Conservation (phyloP, 148 eudicot genomes). For the Fagopyrum homotropicum region DNA sequence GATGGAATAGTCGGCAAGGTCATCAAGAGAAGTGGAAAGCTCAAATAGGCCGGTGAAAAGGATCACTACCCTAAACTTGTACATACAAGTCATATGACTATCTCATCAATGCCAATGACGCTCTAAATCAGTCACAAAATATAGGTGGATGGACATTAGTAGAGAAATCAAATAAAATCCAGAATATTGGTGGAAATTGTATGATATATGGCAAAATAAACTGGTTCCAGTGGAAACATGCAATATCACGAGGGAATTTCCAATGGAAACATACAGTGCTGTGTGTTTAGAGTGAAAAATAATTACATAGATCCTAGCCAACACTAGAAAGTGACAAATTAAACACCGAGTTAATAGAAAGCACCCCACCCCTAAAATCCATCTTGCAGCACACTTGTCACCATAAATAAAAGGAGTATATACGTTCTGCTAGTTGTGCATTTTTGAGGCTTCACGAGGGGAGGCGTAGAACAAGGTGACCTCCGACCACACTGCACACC, state of each 20-base stretch:
- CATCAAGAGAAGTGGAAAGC: too few species aligned
- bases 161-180: too few species aligned
- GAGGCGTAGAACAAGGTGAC: conserved; percentile 23
- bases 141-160: too few species aligned
- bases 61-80: not conserved
- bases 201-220: too few species aligned
- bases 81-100: not conserved
- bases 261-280: too few species aligned
- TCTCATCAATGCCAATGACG: too few species aligned
- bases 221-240: too few species aligned
- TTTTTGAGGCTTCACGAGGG: conserved; percentile 15
- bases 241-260: too few species aligned
- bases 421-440: not conserved
- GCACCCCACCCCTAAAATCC: not conserved
- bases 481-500: conserved; percentile 18
- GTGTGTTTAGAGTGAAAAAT: not conserved
- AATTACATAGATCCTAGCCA: not conserved
- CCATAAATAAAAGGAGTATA: not conserved
- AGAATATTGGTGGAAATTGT: too few species aligned
- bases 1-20: too few species aligned
- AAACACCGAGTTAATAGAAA: not conserved
- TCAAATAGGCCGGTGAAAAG: not conserved
- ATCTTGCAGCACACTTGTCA: not conserved
- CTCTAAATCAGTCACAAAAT: too few species aligned
- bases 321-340: not conserved